Percentiles rank a stretch among this genome's conserved stretches.
phyloP scores from a whole-genome alignment of 1,139 yeast species.

The Yamadazyma sp. region DNA sequence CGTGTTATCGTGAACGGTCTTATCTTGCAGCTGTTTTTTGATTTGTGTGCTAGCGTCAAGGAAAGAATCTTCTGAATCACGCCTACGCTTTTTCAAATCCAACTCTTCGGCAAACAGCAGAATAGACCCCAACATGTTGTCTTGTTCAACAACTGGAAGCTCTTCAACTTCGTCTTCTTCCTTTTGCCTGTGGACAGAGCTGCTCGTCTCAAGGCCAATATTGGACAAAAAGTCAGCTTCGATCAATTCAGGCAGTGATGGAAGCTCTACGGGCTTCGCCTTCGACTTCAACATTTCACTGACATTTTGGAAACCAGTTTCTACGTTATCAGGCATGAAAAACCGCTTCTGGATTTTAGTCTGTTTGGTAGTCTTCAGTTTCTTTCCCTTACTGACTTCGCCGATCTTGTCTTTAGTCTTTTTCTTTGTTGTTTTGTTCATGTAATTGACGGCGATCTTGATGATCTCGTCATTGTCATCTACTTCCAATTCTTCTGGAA shows the following conservation, averaged over 20 bases:
- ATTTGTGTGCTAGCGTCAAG: slow-evolving; percentile 3
- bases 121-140: no score
- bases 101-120: no score
- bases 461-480: slow-evolving; percentile 71
- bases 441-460: slow-evolving; percentile 55
- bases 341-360: slow-evolving; percentile 40
- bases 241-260: slow-evolving; percentile 11
- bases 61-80: not conserved
- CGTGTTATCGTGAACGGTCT: not conserved
- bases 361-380: slow-evolving; percentile 12
- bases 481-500: slow-evolving; percentile 63
- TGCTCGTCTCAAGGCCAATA: no score
- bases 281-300: slow-evolving; percentile 44
- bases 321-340: slow-evolving; percentile 79
- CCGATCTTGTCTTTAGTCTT: slow-evolving; percentile 19
- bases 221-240: slow-evolving; percentile 4
- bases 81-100: slow-evolving; percentile 1
- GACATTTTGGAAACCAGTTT: slow-evolving; percentile 66
- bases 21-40: not conserved
- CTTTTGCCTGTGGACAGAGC: no score
- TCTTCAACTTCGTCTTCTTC: no score
- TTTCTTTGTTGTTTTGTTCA: slow-evolving; percentile 23
- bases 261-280: slow-evolving; percentile 12
- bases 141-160: no score
- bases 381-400: no score